phyloP scores from a whole-genome alignment of 2,329 filamentous ascomycete genomes.

The Xylaria sp. region DNA sequence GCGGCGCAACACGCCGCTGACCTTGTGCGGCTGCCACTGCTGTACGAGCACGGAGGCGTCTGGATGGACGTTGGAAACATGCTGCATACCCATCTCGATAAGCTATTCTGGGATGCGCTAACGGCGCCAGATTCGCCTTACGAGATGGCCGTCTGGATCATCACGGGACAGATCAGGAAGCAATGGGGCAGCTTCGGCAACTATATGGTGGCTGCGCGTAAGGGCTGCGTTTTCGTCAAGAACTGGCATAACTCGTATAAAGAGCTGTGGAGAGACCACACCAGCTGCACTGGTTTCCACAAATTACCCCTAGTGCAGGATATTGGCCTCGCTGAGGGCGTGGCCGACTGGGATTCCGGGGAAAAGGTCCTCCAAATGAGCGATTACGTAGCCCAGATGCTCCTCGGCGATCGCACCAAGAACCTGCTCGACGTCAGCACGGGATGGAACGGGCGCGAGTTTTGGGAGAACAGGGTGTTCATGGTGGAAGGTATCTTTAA shows the following conservation, averaged over 20 bases:
- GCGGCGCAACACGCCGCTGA: slow-evolving; percentile 57
- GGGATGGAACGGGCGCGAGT: slow-evolving; percentile 50
- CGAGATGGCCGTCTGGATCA: slow-evolving; percentile 52
- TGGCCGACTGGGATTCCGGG: slow-evolving; percentile 42
- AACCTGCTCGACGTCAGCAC: slow-evolving; percentile 49
- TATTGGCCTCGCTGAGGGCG: slow-evolving; percentile 49
- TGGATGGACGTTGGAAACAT: slow-evolving; percentile 55
- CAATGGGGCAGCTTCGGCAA: slow-evolving; percentile 54
- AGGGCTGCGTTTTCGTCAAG: slow-evolving; percentile 56
- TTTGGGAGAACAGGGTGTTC: slow-evolving; percentile 51
- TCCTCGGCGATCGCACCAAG: slow-evolving; percentile 50
- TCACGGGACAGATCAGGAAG: slow-evolving; percentile 50
- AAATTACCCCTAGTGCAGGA: slow-evolving; percentile 47
- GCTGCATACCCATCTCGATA: slow-evolving; percentile 50
- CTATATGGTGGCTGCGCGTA: slow-evolving; percentile 56
- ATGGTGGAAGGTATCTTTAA: slow-evolving; percentile 44
- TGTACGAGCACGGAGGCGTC: slow-evolving; percentile 52
- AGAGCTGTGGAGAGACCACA: slow-evolving; percentile 51
- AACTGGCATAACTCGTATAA: slow-evolving; percentile 56
- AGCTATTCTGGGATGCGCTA: slow-evolving; percentile 51
- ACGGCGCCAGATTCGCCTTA: slow-evolving; percentile 43
- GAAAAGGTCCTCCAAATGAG: slow-evolving; percentile 48
- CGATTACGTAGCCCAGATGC: slow-evolving; percentile 54
- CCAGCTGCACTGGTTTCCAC: slow-evolving; percentile 51
- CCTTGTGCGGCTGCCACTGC: slow-evolving; percentile 54